Conservation (phyloP, 2,329 filamentous ascomycete species). For the Aschersonia sp. region DNA sequence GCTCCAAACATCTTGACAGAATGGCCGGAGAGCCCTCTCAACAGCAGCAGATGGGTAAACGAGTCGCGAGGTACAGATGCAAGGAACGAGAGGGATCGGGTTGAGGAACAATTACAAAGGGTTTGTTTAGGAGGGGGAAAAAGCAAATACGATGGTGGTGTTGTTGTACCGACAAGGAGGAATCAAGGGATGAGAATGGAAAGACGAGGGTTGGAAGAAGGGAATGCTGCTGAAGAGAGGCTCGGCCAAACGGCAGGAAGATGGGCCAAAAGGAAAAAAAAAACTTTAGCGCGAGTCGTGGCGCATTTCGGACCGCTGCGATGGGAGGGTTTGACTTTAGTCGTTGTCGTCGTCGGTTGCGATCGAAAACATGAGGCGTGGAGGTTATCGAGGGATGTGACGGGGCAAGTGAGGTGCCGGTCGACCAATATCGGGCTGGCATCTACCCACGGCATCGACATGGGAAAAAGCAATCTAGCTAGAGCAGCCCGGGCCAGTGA, state of each 20-base stretch:
- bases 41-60: slow-evolving; percentile 5
- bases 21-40: slow-evolving; percentile 4
- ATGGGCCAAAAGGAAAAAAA: background rate
- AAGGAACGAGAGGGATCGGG: background rate
- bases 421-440: no score
- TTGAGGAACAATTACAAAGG: background rate
- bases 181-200: background rate
- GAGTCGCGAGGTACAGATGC: slow-evolving; percentile 2
- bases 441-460: no score
- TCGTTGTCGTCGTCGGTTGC: background rate
- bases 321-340: background rate
- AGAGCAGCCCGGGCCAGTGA: background rate
- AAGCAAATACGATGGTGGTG: background rate
- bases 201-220: background rate
- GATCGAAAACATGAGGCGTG: background rate
- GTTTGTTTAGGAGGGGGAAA: background rate
- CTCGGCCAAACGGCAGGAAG: slow-evolving; percentile 3
- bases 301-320: slow-evolving; percentile 3
- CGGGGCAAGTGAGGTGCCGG: background rate
- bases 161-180: background rate
- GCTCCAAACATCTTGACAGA: slow-evolving; percentile 30
- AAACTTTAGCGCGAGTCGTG: slow-evolving; percentile 1
- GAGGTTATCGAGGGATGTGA: background rate
- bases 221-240: slow-evolving; percentile 6
- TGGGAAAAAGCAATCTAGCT: no score